Evolutionary conservation across 345 rosid species (phyloP), one percentile per base, ranked within the genome.

Genomic region (Lepidium sativum): DNA sequence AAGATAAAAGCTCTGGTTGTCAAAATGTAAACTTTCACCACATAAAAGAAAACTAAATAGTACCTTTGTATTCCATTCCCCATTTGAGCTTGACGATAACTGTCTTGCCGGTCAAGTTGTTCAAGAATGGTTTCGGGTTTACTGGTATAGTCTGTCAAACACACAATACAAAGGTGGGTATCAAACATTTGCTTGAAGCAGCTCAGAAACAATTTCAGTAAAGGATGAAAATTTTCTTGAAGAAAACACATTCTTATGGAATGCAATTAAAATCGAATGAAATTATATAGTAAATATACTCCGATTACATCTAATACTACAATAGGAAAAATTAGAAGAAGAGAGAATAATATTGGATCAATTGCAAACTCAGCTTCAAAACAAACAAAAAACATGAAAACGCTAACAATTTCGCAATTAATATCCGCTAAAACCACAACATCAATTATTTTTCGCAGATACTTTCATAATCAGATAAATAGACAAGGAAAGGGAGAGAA

Each of bases 51-150:
- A 47, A 31, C 3, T 1, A 14, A 33, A 32, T 1, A 5, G 25
- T 21, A 81, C 94, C 97, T 83, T 83, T 89, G 82, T 89, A 89
- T 63, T 86, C 97, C 97, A 89, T 89, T 71, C 97, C 95, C 97
- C 95, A 89, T 68, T 89, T 89, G 11, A 89, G 89, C 77, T 89
- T 86, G 15, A 89, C 95, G 21, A 86, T 85, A 34, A 89, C 97
- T 6, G 86, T 84, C 70, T 89, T 86, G 6, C 97, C 91, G 37
- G 95, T 89, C 79, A 89, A 65, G 54, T 86, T 89, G 89, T 89
- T 89, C 89, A 89, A 77, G 81, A 89, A 89, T 1, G 91, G 97
- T 60, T 89, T 89, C 1, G 91, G 91, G 71, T 89, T 89, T 10
- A 89, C 97, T 6, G 95, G 97, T 18, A 86, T 83, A 1, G 97